Percentiles rank a stretch among this genome's conserved stretches.
Conservation (phyloP, 805 yeast genomes). For the Ogataea allantospora region DNA sequence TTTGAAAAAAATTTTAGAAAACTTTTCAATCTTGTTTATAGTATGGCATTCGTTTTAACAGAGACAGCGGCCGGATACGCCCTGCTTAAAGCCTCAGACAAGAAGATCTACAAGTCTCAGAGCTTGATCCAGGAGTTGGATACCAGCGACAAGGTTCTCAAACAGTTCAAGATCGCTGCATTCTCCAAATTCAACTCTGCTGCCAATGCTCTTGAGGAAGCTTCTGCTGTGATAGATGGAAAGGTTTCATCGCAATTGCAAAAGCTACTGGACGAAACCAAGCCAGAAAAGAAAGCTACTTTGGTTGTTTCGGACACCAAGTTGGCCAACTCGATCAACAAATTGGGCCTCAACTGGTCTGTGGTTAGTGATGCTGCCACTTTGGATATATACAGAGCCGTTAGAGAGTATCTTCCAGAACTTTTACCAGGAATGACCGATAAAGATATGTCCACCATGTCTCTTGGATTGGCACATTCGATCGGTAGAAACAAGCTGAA, state of each 20-base stretch:
- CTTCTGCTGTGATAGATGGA: slow-evolving; percentile 89
- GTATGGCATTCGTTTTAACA: slow-evolving; percentile 85
- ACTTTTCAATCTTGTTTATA: slow-evolving; percentile 10
- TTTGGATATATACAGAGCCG: slow-evolving; percentile 90
- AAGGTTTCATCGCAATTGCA: slow-evolving; percentile 84
- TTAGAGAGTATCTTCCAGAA: slow-evolving; percentile 91
- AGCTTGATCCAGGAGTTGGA: slow-evolving; percentile 72
- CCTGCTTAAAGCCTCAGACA: slow-evolving; percentile 93
- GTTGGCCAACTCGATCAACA: slow-evolving; percentile 94
- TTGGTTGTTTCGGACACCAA: slow-evolving; percentile 93
- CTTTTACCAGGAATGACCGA: slow-evolving; percentile 91
- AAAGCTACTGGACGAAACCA: slow-evolving; percentile 69
- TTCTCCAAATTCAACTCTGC: slow-evolving; percentile 94
- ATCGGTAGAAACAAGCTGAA: slow-evolving; percentile 97
- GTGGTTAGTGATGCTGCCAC: slow-evolving; percentile 95
- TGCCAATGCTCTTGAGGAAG: slow-evolving; percentile 94
- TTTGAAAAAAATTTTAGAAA: slow-evolving; percentile 15
- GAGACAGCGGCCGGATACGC: slow-evolving; percentile 99
- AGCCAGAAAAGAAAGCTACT: slow-evolving; percentile 79
- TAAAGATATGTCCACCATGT: slow-evolving; percentile 85
- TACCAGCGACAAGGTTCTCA: slow-evolving; percentile 78
- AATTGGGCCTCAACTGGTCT: slow-evolving; percentile 81
- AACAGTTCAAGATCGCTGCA: slow-evolving; percentile 91
- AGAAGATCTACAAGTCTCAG: slow-evolving; percentile 88
- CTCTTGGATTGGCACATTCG: slow-evolving; percentile 97